Evolutionary conservation across 805 yeast genomes (phyloP), one percentile per base, ranked within the genome.

Genomic region (Starmerella floricola): DNA sequence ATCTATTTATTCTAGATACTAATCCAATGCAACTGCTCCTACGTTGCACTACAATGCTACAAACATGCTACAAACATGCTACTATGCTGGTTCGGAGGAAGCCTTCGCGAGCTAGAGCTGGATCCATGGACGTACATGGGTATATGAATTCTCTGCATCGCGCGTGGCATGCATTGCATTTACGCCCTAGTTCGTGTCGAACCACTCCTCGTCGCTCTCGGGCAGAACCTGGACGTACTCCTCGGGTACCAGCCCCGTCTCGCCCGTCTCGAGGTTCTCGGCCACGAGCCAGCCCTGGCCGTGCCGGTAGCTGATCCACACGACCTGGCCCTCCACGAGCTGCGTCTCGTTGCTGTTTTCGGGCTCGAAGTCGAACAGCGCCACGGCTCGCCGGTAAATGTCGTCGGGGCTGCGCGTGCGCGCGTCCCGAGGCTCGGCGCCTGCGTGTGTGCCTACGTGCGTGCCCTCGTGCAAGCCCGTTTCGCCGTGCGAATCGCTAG

Each of bases 201-300:
- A 42, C 51, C 48, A 46, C 34, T 48, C 54, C 38, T 44, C 41
- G 28, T 42, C 49, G 38, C 48, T 56, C 17, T 46, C 54, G 6
- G 59, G 60, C 13, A 57, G 49, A 35, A 71, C 57, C 40, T 82
- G 79, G 24, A 91, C 95, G 55, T 87, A 91, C 54, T 83, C 95
- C 55, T 87, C 94, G 1, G 98, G 98, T 5, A 91, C 94, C 39
- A 91, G 71, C 2, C 98, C 98, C 11, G 93, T 82, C 48, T 78
- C 80, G 1, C 84, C 85, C 2, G 80, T 70, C 21, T 56, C 67
- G 1, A 83, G 79, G 55, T 85, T 86, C 46, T 70, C 70, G 0
- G 96, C 97, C 39, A 91, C 96, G 3, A 91, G 70, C 99, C 98
- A 91, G 6, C 99, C 99, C 59, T 88, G 96, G 20, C 97, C 97